Percentiles rank a stretch among this genome's conserved stretches.
Conservation (phyloP, 1,284 basidiomycete species). For the Trichosporon coremiiforme region DNA sequence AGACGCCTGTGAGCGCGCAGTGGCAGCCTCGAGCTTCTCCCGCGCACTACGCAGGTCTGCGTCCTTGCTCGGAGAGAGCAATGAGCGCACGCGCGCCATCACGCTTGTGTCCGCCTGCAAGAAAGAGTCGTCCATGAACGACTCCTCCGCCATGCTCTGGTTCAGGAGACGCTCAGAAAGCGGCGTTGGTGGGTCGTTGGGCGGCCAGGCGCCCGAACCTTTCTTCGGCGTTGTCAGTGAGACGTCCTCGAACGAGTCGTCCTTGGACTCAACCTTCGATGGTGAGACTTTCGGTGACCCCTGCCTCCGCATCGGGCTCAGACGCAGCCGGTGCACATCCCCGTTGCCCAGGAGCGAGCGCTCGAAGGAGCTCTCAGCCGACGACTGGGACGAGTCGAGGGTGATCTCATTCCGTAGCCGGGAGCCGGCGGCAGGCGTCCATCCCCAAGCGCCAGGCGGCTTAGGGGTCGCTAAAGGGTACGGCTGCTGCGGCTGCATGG, state of each 20-base stretch:
- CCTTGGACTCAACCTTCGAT: no score
- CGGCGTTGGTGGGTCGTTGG: neutral
- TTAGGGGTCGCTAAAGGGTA: conserved; percentile 18
- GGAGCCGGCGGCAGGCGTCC: conserved; percentile 18
- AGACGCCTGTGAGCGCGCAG: conserved; percentile 18
- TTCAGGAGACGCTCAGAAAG: neutral
- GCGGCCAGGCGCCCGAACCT: neutral
- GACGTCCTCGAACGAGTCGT: conserved; percentile 1
- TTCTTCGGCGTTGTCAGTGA: neutral
- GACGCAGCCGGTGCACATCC: neutral
- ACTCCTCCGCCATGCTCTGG: neutral
- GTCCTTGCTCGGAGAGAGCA: conserved; percentile 8
- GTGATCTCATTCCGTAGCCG: conserved; percentile 29
- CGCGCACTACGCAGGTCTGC: conserved; percentile 23
- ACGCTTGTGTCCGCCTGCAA: conserved; percentile 8
- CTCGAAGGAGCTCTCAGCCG: conserved; percentile 26
- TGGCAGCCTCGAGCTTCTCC: conserved; percentile 24
- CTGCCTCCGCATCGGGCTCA: neutral
- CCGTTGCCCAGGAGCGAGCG: neutral
- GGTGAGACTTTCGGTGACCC: neutral
- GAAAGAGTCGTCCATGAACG: neutral
- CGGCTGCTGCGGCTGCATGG: conserved; percentile 17
- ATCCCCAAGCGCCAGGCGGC: conserved; percentile 14
- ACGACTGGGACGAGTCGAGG: conserved; percentile 29
- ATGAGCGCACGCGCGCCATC: conserved; percentile 7